phyloP scores from a whole-genome alignment of 257 asterid species.

The Solanum sejunctum region DNA sequence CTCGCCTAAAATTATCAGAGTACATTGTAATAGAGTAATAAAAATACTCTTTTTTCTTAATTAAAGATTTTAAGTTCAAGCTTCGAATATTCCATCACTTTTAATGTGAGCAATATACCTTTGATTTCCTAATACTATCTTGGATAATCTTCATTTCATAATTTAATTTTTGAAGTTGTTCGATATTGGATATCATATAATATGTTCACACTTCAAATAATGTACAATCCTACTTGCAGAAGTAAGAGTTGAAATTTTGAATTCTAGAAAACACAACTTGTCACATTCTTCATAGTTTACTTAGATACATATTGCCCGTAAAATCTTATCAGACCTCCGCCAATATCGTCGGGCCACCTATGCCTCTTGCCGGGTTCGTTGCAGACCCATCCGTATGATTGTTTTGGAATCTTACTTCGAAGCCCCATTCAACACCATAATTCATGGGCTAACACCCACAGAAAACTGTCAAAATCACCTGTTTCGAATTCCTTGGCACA shows the following conservation, averaged over 20 bases:
- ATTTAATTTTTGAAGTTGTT: background rate
- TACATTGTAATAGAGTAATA: background rate
- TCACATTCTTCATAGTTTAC: background rate
- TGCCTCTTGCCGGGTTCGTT: no score
- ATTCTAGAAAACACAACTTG: background rate
- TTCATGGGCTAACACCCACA: no score
- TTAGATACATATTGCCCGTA: no score
- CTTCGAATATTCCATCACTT: background rate
- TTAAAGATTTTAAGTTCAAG: fast-evolving
- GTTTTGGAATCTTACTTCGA: fast-evolving
- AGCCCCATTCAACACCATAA: fast-evolving
- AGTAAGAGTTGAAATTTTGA: background rate
- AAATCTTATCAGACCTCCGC: no score
- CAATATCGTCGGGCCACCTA: fast-evolving
- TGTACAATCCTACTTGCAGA: no score
- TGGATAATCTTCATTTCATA: background rate
- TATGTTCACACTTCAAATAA: background rate
- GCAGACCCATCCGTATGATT: no score
- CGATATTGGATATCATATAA: background rate
- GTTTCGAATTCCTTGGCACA: no score
- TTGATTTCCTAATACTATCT: background rate
- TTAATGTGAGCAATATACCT: no score
- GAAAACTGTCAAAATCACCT: fast-evolving
- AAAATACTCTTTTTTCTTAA: background rate
- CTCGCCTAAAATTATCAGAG: background rate